Evolutionary conservation across 1,284 basidiomycete genomes (phyloP).

Genomic region (Leccinum cinnamomeum): DNA sequence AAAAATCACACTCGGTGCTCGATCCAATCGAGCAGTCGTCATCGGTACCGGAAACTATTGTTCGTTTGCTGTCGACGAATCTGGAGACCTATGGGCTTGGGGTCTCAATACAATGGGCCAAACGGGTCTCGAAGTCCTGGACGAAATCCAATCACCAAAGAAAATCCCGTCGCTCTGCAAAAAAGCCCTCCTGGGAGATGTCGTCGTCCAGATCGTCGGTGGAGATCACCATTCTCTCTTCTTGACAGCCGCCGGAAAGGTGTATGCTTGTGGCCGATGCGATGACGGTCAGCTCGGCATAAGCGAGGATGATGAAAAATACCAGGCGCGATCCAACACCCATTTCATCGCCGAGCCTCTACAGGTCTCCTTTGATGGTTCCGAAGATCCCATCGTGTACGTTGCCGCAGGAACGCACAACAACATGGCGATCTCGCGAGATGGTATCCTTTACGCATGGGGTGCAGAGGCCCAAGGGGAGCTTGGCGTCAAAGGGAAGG

Average conservation of each 20-base stretch:
- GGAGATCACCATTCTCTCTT: constrained; percentile 91
- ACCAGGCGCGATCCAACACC: constrained; percentile 50
- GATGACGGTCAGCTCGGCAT: constrained; percentile 82
- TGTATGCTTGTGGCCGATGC: constrained; percentile 80
- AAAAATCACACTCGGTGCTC: constrained; percentile 70
- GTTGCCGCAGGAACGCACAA: constrained; percentile 81
- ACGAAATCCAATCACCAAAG: constrained; percentile 67
- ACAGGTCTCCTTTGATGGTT: constrained; percentile 61
- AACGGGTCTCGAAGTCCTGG: constrained; percentile 51
- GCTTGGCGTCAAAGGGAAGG: constrained; percentile 61
- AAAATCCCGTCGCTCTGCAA: constrained; percentile 68
- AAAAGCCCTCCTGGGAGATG: constrained; percentile 62
- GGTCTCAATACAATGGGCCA: constrained; percentile 83
- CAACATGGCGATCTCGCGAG: constrained; percentile 77
- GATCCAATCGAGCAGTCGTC: constrained; percentile 66
- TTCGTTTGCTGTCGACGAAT: constrained; percentile 86
- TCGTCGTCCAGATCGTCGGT: constrained; percentile 69
- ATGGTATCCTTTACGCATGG: constrained; percentile 84
- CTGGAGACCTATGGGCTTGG: constrained; percentile 88
- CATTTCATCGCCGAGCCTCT: constrained; percentile 65
- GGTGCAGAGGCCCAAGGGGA: constrained; percentile 78
- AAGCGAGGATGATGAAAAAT: constrained; percentile 55
- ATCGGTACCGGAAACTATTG: constrained; percentile 84
- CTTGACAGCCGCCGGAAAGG: constrained; percentile 78
- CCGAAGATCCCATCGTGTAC: constrained; percentile 69